Base-by-base conservation (phyloP, 2,329 filamentous ascomycete genomes). In the Penicillium sp. region DNA sequence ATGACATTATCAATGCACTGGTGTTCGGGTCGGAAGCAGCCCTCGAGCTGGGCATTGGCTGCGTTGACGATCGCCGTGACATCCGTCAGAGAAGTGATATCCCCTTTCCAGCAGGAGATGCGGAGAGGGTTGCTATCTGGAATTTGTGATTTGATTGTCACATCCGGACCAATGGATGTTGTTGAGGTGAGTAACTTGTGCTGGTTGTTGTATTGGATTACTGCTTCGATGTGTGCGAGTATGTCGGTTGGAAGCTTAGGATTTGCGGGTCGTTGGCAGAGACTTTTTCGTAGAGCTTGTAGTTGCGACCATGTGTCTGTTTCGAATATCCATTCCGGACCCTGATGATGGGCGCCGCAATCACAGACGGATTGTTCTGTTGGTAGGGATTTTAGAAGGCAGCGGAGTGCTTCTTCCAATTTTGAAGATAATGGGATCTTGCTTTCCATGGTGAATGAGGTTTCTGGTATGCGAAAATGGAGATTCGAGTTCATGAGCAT, bases 1-100 rank as follows among this genome's bases (percentile, higher is more conserved):
- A 68, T 68, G 26, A 65, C 56, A 56, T 67, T 68, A 44, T 68
- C 65, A 39, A 68, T 65, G 33, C 65, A 68, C 31, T 59, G 59
- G 29, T 68, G 64, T 11, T 58, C 54, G 2, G 65, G 65, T 13
- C 49, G 56, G 52, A 65, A 68, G 29, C 65, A 68, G 6, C 65
- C 65, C 10, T 64, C 55, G 1, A 66, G 53, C 14, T 59, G 44
- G 14, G 60, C 52, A 10, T 68, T 68, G 0, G 65, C 64, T 5
- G 65, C 64, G 22, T 68, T 68, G 19, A 66, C 64, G 14, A 68
- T 68, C 16, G 61, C 64, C 1, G 65, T 68, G 19, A 65, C 46
- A 11, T 62, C 55, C 3, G 60, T 59, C 6, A 68, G 19, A 1
- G 60, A 57, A 11, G 64, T 65, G 16, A 66, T 68, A 37, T 67